A percentile compares a stretch with the other conserved stretches of the same genome.
These are phyloP conservation scores for Noccaea caerulescens DNA, from an alignment of 345 rosid genomes.

Conservation along the genomic window DNA sequence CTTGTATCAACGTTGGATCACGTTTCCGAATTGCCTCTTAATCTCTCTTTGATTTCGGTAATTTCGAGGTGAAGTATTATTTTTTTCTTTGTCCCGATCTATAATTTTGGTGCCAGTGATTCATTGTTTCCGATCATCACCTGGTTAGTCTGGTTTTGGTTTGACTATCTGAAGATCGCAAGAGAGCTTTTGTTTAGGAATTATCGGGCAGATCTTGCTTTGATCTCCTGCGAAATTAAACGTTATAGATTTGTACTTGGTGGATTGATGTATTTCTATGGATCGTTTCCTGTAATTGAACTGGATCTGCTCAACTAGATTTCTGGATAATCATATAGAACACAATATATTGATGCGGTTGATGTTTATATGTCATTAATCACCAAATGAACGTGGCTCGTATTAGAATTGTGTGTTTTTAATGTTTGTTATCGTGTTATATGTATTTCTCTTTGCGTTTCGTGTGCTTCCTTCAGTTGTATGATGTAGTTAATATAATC, in stretches of 20 bases:
- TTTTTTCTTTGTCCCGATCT: slow-evolving; percentile 16
- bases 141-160: background rate
- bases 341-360: background rate
- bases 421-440: background rate
- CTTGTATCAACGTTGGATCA: background rate
- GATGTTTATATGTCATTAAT: background rate
- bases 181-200: slow-evolving; percentile 5
- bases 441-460: background rate
- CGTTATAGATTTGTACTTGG: background rate
- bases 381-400: background rate
- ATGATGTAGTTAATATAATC: background rate
- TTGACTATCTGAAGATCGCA: background rate
- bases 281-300: slow-evolving; percentile 4
- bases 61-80: slow-evolving; percentile 1
- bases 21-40: background rate
- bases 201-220: slow-evolving; percentile 18
- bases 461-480: background rate
- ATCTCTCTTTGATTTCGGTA: slow-evolving; percentile 6
- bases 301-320: slow-evolving; percentile 8
- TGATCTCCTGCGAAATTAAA: slow-evolving; percentile 6
- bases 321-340: slow-evolving; percentile 2
- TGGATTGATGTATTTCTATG: slow-evolving; percentile 27
- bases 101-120: background rate
- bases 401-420: background rate
- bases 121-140: background rate